These are phyloP conservation scores for Zymoseptoria passerinii DNA, from an alignment of 2,329 filamentous ascomycete genomes.

Conservation along the genomic window DNA sequence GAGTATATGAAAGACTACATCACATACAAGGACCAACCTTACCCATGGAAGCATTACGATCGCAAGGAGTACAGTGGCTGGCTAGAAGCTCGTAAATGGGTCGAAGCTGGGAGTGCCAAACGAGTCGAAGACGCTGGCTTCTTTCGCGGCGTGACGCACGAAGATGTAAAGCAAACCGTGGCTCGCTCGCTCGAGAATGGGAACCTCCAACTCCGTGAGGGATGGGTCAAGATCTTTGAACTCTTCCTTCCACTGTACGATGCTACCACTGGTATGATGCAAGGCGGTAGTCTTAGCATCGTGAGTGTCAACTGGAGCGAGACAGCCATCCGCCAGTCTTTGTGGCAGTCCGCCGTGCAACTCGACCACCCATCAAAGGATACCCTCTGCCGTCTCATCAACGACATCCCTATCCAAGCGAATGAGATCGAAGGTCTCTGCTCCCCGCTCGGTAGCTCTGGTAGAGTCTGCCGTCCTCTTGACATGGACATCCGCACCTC, in stretches of 20 bases:
- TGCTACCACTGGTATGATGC: not conserved
- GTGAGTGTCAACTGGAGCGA: conserved; percentile 43
- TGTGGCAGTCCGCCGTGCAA: conserved; percentile 8
- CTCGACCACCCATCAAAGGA: conserved; percentile 1
- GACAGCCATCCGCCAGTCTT: conserved; percentile 31
- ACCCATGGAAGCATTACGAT: conserved; percentile 21
- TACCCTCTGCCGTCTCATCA: conserved; percentile 6
- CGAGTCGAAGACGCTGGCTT: conserved; percentile 34
- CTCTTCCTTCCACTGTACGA: conserved; percentile 10
- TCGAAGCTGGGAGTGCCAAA: conserved; percentile 36
- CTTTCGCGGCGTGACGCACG: conserved; percentile 31
- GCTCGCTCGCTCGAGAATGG: conserved; percentile 26
- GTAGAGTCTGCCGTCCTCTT: conserved; percentile 17
- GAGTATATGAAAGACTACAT: conserved; percentile 37
- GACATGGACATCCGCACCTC: conserved; percentile 31
- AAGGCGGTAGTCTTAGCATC: conserved; percentile 25
- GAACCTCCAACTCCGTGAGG: conserved; percentile 30
- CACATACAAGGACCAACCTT: conserved; percentile 26
- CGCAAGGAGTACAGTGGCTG: conserved; percentile 31
- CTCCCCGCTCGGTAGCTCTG: conserved; percentile 20
- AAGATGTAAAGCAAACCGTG: conserved; percentile 23
- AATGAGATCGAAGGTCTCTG: conserved; percentile 31
- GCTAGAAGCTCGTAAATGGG: conserved; percentile 29
- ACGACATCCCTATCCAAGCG: conserved; percentile 21
- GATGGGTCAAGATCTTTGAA: conserved; percentile 30